Evolutionary conservation across 2,329 filamentous ascomycete species (phyloP), one percentile per base, ranked within the genome.

Genomic region (Dactylellina leptospora): DNA sequence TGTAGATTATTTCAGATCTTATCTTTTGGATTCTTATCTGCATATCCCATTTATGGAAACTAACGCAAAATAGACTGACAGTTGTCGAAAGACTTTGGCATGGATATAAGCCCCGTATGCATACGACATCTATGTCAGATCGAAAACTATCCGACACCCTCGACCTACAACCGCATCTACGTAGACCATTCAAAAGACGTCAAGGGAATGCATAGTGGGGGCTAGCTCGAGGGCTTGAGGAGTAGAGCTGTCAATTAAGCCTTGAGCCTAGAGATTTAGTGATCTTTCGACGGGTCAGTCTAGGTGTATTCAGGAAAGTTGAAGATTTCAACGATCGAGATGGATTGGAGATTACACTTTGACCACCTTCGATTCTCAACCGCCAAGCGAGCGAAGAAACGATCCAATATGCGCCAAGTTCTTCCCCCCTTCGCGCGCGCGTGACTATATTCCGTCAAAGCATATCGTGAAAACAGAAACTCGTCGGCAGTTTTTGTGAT

Each of bases 381-480:
- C 44, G 61, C 61, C 61, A 66, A 66, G 61, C 44, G 53, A 66
- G 28, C 42, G 25, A 50, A n/a, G 47, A 33, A 3, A 20, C n/a
- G 16, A 22, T n/a, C 9, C 30, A 28, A 33, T 44, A 58, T 33
- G 38, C 61, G 61, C 61, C 61, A 66, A 66, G 42, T 66, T 16
- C 11, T 51, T n/a, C 50, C n/a, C n/a, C 50, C 10, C 16, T 66
- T 66, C 27, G 61, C 61, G 61, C 61, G 61, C 61, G 61, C 44
- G 61, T 66, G 61, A 66, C 51, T 44, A 30, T 25, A 30, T 42
- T 58, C 33, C 18, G 61, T 55, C 30, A 55, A 13, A 10, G 51
- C 13, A n/a, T 4, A n/a, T n/a, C n/a, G n/a, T n/a, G n/a, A n/a
- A n/a, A 33, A 38, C 5, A 9, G 22, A 25, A 42, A 4, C 33